A percentile compares a stretch with the other conserved stretches of the same genome.
Conservation (phyloP, 352 stramenopile genomes). For the Phytophthora boehmeriae region DNA sequence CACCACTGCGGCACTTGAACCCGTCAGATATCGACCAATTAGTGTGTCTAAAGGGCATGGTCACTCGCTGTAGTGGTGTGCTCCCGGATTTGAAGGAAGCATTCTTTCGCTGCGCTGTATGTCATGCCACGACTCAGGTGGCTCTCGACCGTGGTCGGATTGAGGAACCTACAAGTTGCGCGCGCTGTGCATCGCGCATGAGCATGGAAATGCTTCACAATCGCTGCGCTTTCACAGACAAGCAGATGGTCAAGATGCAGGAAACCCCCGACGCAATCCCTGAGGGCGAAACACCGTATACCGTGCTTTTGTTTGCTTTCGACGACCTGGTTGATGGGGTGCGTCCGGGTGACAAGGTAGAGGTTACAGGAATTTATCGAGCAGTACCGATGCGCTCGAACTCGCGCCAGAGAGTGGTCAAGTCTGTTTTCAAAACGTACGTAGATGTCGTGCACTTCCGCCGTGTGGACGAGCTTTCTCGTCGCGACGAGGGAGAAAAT, state of each 20-base stretch:
- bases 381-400: slow-evolving; percentile 95
- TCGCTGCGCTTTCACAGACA: slow-evolving; percentile 97
- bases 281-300: slow-evolving; percentile 98
- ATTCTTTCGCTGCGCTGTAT: slow-evolving; percentile 97
- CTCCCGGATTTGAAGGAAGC: slow-evolving; percentile 99
- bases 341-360: slow-evolving; percentile 95
- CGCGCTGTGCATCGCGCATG: slow-evolving; percentile 88
- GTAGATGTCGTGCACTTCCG: slow-evolving; percentile 99
- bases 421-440: slow-evolving; percentile 98
- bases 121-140: slow-evolving; percentile 89
- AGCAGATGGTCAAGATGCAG: slow-evolving; percentile 98
- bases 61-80: slow-evolving; percentile 95
- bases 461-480: slow-evolving; percentile 82
- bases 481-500: slow-evolving; percentile 47
- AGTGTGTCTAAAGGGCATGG: slow-evolving; percentile 97
- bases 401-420: slow-evolving; percentile 94
- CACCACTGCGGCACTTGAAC: slow-evolving; percentile 96
- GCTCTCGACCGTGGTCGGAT: slow-evolving; percentile 96
- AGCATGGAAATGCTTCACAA: slow-evolving; percentile 98
- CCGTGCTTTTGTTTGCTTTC: slow-evolving; percentile 97
- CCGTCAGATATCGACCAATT: slow-evolving; percentile 98
- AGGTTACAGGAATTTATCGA: slow-evolving; percentile 97
- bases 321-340: slow-evolving; percentile 98
- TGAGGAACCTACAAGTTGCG: slow-evolving; percentile 93
- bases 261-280: slow-evolving; percentile 98